A percentile compares a stretch with the other conserved stretches of the same genome.
Conservation (phyloP, 768 basidiomycete species). For the Bullera alba region DNA sequence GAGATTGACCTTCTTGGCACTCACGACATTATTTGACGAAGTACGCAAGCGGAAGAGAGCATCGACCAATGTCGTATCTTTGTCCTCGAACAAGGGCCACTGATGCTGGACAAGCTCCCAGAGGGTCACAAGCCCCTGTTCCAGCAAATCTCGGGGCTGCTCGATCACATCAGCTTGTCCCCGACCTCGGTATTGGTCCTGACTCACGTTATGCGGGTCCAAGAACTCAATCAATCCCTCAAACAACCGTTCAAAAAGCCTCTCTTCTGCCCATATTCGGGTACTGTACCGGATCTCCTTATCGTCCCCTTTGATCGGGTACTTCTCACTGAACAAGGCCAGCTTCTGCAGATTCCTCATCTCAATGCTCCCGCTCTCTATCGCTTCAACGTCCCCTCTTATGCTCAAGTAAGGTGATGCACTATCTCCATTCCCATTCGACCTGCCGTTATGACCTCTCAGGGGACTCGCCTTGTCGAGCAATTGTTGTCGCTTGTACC, state of each 20-base stretch:
- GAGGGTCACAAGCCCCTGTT: slow-evolving; percentile 67
- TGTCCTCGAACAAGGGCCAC: slow-evolving; percentile 64
- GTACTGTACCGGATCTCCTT: slow-evolving; percentile 9
- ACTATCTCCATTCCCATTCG: slow-evolving; percentile 34
- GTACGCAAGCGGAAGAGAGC: slow-evolving; percentile 66
- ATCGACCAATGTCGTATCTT: slow-evolving; percentile 68
- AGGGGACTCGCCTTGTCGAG: slow-evolving; percentile 53
- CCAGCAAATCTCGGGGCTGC: slow-evolving; percentile 48
- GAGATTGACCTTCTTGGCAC: slow-evolving; percentile 27
- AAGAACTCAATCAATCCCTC: slow-evolving; percentile 60
- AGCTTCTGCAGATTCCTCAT: slow-evolving; percentile 59
- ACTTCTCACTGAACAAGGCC: slow-evolving; percentile 44
- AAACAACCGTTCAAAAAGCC: slow-evolving; percentile 64
- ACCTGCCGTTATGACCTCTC: slow-evolving; percentile 7
- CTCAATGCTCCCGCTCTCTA: slow-evolving; percentile 55
- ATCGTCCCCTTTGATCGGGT: slow-evolving; percentile 10
- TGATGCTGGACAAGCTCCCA: slow-evolving; percentile 81
- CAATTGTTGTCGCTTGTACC: slow-evolving; percentile 63
- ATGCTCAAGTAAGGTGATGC: slow-evolving; percentile 50
- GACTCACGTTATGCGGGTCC: slow-evolving; percentile 57
- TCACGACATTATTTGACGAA: slow-evolving; percentile 63
- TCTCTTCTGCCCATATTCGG: slow-evolving; percentile 67
- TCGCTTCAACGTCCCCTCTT: slow-evolving; percentile 54
- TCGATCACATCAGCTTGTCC: slow-evolving; percentile 1
- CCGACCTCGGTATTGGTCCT: background rate